These are phyloP conservation scores for Tulasnella sp. DNA, from an alignment of 768 basidiomycete species.

Conservation along the genomic window DNA sequence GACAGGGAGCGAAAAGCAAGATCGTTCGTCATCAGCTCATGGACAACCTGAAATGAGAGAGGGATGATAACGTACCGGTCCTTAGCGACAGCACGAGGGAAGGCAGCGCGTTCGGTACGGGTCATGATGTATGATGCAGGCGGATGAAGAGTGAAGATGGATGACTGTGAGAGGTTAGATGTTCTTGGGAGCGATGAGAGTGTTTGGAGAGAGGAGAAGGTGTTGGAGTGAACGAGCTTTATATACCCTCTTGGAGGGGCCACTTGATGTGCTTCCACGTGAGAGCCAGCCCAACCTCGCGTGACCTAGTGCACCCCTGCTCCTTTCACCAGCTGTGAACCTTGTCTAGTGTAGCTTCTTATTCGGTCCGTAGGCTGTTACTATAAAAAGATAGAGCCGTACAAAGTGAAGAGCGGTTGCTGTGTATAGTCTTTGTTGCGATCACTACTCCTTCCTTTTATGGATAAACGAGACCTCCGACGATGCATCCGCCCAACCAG, in stretches of 20 bases:
- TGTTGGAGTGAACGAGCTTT: not conserved
- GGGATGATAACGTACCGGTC: constrained; percentile 6
- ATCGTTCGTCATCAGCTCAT: not conserved
- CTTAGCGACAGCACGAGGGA: constrained; percentile 8
- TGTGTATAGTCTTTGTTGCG: not conserved
- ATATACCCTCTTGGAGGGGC: not conserved
- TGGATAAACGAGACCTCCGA: not conserved
- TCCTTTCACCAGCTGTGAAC: not conserved
- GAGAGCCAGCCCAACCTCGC: not conserved
- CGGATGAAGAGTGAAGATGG: no score
- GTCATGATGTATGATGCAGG: not conserved
- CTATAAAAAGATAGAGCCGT: no score
- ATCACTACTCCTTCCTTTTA: not conserved
- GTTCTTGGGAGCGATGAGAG: not conserved
- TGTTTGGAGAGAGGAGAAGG: not conserved
- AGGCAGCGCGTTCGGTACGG: not conserved
- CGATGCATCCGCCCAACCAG: no score
- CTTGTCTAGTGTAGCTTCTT: not conserved
- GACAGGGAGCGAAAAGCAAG: no score
- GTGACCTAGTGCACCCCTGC: not conserved
- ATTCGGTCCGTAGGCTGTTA: not conserved
- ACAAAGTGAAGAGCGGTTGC: not conserved
- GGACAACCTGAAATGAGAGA: not conserved
- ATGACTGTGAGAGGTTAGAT: not conserved
- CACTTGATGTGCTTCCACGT: not conserved